phyloP scores from a whole-genome alignment of 768 basidiomycete species.

The Coprinopsis sp. region DNA sequence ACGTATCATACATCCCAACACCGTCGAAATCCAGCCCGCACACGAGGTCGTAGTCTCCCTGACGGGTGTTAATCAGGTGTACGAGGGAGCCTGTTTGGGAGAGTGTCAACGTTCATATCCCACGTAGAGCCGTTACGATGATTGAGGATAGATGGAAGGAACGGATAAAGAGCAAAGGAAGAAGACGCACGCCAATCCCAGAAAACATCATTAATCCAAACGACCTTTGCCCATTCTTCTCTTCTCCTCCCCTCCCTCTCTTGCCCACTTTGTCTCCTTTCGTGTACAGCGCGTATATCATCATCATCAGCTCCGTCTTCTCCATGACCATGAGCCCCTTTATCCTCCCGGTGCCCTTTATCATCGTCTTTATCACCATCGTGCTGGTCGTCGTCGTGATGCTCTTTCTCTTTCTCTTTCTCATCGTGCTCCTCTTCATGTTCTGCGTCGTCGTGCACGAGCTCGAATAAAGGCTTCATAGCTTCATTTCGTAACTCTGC shows the following conservation, averaged over 20 bases:
- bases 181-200: neutral
- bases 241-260: neutral
- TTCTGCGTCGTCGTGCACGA: neutral
- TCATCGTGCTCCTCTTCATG: neutral
- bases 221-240: neutral
- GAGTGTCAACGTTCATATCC: too few species aligned
- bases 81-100: neutral
- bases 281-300: too few species aligned
- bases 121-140: too few species aligned
- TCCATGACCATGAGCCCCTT: too few species aligned
- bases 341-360: neutral
- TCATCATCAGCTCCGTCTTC: too few species aligned
- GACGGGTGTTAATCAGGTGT: neutral
- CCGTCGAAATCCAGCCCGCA: constrained; percentile 2
- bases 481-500: constrained; percentile 1
- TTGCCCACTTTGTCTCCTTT: too few species aligned
- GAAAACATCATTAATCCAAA: neutral
- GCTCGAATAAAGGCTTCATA: neutral
- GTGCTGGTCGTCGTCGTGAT: too few species aligned
- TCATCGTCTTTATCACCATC: too few species aligned
- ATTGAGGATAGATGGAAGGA: too few species aligned
- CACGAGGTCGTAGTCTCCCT: constrained; percentile 1
- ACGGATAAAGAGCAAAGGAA: neutral
- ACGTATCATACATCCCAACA: constrained; percentile 3
- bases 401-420: too few species aligned